Evolutionary conservation across 257 asterid genomes (phyloP).

Genomic region (Plantago elongata): DNA sequence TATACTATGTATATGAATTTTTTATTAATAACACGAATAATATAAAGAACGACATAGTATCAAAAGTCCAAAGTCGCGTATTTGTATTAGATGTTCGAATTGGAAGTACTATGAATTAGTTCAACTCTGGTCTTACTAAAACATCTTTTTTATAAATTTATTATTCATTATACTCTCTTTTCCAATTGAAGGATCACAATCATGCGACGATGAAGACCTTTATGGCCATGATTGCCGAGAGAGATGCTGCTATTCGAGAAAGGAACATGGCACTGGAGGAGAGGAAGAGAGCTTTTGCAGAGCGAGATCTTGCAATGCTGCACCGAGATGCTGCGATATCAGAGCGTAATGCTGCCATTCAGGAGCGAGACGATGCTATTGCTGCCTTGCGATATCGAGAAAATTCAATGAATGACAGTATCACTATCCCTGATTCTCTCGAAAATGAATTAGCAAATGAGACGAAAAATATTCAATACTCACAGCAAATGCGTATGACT

Average conservation of each 20-base stretch:
- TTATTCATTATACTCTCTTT: conserved; percentile 15
- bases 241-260: conserved; percentile 92
- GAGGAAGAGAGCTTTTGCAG: conserved; percentile 84
- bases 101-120: neutral
- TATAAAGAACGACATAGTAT: too few species aligned
- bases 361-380: conserved; percentile 72
- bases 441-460: conserved; percentile 39
- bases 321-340: conserved; percentile 91
- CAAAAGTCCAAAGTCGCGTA: too few species aligned
- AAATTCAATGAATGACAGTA: conserved; percentile 43
- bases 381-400: conserved; percentile 55
- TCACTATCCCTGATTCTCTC: conserved; percentile 41
- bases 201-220: conserved; percentile 72
- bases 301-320: conserved; percentile 89
- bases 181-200: conserved; percentile 59
- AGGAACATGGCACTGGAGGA: conserved; percentile 95
- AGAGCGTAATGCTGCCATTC: conserved; percentile 69
- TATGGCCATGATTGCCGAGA: conserved; percentile 89
- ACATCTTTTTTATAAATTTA: neutral
- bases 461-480: conserved; percentile 43
- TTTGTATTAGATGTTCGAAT: too few species aligned
- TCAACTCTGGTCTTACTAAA: neutral
- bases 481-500: conserved; percentile 35
- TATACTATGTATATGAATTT: too few species aligned
- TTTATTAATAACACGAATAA: too few species aligned